phyloP scores from a whole-genome alignment of 345 rosid genomes.

The Salix dunnii region DNA sequence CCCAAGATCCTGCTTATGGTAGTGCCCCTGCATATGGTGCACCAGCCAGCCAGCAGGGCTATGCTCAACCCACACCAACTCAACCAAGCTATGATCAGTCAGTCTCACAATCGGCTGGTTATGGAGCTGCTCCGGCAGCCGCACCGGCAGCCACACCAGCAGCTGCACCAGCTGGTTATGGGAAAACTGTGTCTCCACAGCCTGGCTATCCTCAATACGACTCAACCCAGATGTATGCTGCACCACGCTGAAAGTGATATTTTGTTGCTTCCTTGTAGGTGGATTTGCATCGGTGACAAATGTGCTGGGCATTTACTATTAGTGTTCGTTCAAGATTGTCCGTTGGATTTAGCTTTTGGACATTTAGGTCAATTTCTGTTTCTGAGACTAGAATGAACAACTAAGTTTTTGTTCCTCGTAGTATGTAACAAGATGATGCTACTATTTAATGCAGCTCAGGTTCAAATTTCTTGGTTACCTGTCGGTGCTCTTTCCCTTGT shows the following conservation, averaged over 20 bases:
- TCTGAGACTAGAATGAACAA: not conserved
- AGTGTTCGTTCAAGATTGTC: not conserved
- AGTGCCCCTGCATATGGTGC: conserved; percentile 42
- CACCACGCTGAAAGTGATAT: conserved; percentile 28
- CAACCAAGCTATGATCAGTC: conserved; percentile 77
- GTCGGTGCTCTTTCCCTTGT: not conserved
- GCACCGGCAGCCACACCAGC: conserved; percentile 56
- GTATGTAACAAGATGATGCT: not conserved
- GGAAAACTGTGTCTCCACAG: conserved; percentile 43
- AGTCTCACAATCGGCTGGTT: conserved; percentile 46
- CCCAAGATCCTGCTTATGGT: conserved; percentile 64
- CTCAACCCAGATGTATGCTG: conserved; percentile 49
- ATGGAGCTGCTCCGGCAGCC: conserved; percentile 52
- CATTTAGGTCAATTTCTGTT: not conserved
- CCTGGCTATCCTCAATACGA: conserved; percentile 56
- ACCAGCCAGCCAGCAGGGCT: conserved; percentile 45
- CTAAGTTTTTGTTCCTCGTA: not conserved
- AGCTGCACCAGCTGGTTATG: conserved; percentile 44
- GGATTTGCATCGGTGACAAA: not conserved
- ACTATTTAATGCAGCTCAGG: not conserved
- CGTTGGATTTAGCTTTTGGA: conserved; percentile 1
- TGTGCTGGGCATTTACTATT: not conserved
- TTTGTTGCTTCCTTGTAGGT: not conserved
- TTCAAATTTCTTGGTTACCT: not conserved
- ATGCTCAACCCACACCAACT: conserved; percentile 52